Evolutionary conservation across 345 rosid species (phyloP).

Genomic region (Populus simonii): DNA sequence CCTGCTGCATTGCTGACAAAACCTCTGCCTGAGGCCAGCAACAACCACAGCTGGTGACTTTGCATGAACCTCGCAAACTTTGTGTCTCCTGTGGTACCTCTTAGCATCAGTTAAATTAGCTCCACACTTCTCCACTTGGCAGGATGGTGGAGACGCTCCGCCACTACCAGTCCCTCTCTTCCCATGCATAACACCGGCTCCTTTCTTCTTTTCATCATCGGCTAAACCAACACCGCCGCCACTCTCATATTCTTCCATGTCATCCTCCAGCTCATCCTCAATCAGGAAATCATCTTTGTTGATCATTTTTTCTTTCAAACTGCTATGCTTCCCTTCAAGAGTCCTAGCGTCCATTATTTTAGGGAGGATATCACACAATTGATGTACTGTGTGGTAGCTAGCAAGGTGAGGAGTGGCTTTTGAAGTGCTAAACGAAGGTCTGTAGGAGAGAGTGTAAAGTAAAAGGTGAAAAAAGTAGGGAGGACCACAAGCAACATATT

Average conservation of each 20-base stretch:
- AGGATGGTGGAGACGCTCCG: slow-evolving; percentile 40
- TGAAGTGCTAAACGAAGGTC: slow-evolving; percentile 9
- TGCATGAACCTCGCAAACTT: slow-evolving; percentile 82
- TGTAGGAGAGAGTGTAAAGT: not conserved
- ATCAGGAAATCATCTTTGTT: slow-evolving; percentile 26
- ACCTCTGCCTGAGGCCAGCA: slow-evolving; percentile 64
- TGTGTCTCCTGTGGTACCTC: slow-evolving; percentile 79
- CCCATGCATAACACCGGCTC: slow-evolving; percentile 11
- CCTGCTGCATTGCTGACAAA: slow-evolving; percentile 99
- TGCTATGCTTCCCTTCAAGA: slow-evolving; percentile 31
- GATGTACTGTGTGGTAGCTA: not conserved
- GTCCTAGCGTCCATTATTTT: slow-evolving; percentile 34
- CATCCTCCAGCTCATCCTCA: slow-evolving; percentile 55
- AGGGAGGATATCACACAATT: not conserved
- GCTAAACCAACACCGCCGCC: slow-evolving; percentile 16
- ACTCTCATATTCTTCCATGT: slow-evolving; percentile 48
- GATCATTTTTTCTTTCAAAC: slow-evolving; percentile 27
- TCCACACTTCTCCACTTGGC: slow-evolving; percentile 75
- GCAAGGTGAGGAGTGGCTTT: slow-evolving; percentile 11
- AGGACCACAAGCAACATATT: slow-evolving; percentile 39
- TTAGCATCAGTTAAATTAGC: slow-evolving; percentile 58
- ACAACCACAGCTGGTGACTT: slow-evolving; percentile 60
- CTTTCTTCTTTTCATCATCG: slow-evolving; percentile 44
- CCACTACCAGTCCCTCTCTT: slow-evolving; percentile 29
- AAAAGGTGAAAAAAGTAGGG: slow-evolving; percentile 7